Base-by-base conservation (phyloP, 495 filamentous ascomycete species). In the Daldinia grandis region DNA sequence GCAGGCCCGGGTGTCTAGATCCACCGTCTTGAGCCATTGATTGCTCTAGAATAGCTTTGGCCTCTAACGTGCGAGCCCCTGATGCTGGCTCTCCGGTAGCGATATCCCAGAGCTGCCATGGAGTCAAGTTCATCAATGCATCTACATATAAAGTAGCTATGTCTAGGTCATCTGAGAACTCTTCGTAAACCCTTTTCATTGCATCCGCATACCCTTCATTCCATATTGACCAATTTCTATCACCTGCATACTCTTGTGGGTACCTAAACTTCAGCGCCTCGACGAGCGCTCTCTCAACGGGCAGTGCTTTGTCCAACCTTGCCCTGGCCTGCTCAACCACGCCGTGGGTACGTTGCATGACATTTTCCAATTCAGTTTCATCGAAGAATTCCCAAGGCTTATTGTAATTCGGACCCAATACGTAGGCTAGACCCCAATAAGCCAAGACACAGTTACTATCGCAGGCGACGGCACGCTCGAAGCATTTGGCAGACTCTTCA, bases 381-480 rank as follows among this genome's bases (percentile, higher is more conserved):
- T 91, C 90, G 64, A 91, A 92, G 27, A 85, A 76, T 4, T 86
- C 79, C 90, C 90, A 92, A 0, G 89, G 88, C 73, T 92, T 92
- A 71, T 92, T 92, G 76, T 92, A 92, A 63, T 92, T 91, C 2
- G 90, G 89, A 0, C 90, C 90, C 0, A 90, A 72, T 1, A 86
- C 74, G 68, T 87, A 91, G 0, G 90, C 88, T 3, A 90, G 76
- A 0, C 90, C 90, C 90, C 90, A 92, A 59, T 90, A 85, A 19
- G 87, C 89, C 77, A 92, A 87, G 5, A 85, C 83, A 67, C 87
- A 90, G 4, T 71, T 62, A 0, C 79, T 73, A 68, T 92, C 89
- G 38, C 78, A 42, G 0, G 78, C 69, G 44, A 88, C 85, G 15
- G 87, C 87, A 4, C 83, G 80, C 61, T 87, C 81, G 65, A 91